Base-by-base conservation (phyloP, 345 rosid species). In the Citrus reticulata region DNA sequence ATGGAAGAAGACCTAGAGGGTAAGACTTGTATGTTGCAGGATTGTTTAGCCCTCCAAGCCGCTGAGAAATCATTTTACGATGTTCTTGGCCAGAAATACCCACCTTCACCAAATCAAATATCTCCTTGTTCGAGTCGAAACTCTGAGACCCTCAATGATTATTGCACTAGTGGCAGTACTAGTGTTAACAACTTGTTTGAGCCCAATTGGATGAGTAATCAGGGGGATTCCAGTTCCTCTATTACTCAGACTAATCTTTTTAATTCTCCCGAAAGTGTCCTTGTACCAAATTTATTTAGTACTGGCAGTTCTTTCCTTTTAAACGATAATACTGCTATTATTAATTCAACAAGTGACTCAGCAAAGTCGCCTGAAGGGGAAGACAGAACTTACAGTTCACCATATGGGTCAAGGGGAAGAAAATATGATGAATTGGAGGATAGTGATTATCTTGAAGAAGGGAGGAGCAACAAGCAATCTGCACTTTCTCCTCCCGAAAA, bases 1-100 rank as follows among this genome's bases (percentile, higher is more conserved):
- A 87, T 90, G 93, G 92, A 90, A 81, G 91, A 90, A 78, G 90
- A 87, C 70, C 71, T 82, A n/a, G 93, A 83, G 74, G 82, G 84
- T 39, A 83, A 86, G 77, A 81, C 85, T 55, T 89, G 91, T 79
- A 89, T 89, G 91, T 78, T 86, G 76, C 90, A 86, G 82, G 89
- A 84, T 62, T 84, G 83, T 71, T 78, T 88, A 40, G 86, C 93
- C 37, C 90, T 91, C 72, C 94, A 91, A 82, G 91, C 89, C 20
- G 88, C 88, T 9, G 94, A 89, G 69, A 88, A 88, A 74, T 82
- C 89, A 29, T 84, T 89, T 19, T 84, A 83, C 67, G 91, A 89
- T 57, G 89, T 79, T 51, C 83, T 89, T 80, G 87, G 87, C 46
- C 85, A 88, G 69, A 77, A 84, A 17, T 75, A 84, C 66, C 85